Percentiles rank a stretch among this genome's conserved stretches.
These are phyloP conservation scores for Chaetomium sp. DNA, from an alignment of 2,329 filamentous ascomycete species.

Conservation along the genomic window DNA sequence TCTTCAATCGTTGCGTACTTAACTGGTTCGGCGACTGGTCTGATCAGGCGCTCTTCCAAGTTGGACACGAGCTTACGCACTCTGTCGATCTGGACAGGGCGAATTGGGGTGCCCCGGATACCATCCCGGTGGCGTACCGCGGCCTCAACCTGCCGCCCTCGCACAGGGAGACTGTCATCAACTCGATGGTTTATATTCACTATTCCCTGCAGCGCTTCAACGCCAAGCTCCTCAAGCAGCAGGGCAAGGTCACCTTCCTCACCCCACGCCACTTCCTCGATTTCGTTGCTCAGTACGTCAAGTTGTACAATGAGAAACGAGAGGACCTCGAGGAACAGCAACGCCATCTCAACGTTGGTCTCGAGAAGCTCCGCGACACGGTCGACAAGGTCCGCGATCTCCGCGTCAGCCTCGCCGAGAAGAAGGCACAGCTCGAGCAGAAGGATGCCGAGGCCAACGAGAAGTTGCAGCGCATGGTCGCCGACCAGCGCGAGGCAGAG, in stretches of 20 bases:
- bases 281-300: conserved; percentile 97
- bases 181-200: conserved; percentile 98
- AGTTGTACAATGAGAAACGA: conserved; percentile 95
- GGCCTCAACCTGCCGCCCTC: conserved; percentile 81
- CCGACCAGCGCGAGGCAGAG: conserved; percentile 92
- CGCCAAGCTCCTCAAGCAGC: conserved; percentile 81
- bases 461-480: conserved; percentile 95
- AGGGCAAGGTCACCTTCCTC: conserved; percentile 88
- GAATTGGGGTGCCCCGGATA: conserved; percentile 84
- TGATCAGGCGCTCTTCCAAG: conserved; percentile 97
- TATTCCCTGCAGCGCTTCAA: conserved; percentile 94
- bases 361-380: conserved; percentile 95
- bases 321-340: conserved; percentile 99
- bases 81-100: conserved; percentile 92
- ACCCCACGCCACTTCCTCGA: conserved; percentile 97
- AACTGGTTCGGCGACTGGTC: conserved; percentile 99
- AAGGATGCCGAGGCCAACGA: conserved; percentile 97
- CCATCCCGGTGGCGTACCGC: conserved; percentile 88
- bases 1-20: conserved; percentile 99
- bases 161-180: conserved; percentile 89
- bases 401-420: conserved; percentile 85
- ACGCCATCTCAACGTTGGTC: conserved; percentile 93
- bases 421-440: conserved; percentile 88
- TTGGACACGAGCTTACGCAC: conserved; percentile 91
- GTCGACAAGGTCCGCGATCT: conserved; percentile 96